Conservation (phyloP, 768 basidiomycete genomes). For the Agaricus subrufescens region DNA sequence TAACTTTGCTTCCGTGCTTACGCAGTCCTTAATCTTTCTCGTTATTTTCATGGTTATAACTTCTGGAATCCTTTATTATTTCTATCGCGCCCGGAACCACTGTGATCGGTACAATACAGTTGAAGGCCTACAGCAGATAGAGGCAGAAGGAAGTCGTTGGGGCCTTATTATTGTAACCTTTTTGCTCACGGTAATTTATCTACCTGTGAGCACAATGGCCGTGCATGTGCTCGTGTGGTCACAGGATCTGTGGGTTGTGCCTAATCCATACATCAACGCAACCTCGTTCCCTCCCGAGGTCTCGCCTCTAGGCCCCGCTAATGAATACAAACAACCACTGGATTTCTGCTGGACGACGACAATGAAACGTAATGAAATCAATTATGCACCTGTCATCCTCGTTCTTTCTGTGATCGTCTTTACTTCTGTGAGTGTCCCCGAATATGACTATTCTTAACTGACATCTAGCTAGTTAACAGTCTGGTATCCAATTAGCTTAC, state of each 20-base stretch:
- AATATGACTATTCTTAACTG: not conserved
- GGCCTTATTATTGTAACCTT: constrained; percentile 60
- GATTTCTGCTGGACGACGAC: constrained; percentile 82
- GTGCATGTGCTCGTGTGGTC: constrained; percentile 77
- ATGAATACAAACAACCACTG: constrained; percentile 53
- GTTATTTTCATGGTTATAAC: constrained; percentile 52
- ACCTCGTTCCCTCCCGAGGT: constrained; percentile 45
- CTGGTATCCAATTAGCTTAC: constrained; percentile 67
- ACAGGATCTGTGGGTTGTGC: constrained; percentile 67
- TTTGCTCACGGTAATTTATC: constrained; percentile 61
- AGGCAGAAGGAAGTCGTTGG: constrained; percentile 39
- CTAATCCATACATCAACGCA: constrained; percentile 62
- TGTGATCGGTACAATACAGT: constrained; percentile 44
- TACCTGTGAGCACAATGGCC: constrained; percentile 75
- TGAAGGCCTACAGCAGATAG: constrained; percentile 51
- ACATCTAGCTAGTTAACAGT: constrained; percentile 45
- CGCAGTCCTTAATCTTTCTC: constrained; percentile 58
- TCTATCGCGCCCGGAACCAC: constrained; percentile 43
- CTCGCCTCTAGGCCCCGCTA: constrained; percentile 49
- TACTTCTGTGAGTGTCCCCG: constrained; percentile 35
- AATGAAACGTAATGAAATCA: constrained; percentile 64
- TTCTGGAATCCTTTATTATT: constrained; percentile 50
- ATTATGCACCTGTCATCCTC: constrained; percentile 61
- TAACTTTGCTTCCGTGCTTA: constrained; percentile 61
- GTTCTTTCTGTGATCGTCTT: constrained; percentile 53